Percentiles rank a stretch among this genome's conserved stretches.
phyloP scores from a whole-genome alignment of 2,329 filamentous ascomycete genomes.

The Fusarium pseudograminearum region DNA sequence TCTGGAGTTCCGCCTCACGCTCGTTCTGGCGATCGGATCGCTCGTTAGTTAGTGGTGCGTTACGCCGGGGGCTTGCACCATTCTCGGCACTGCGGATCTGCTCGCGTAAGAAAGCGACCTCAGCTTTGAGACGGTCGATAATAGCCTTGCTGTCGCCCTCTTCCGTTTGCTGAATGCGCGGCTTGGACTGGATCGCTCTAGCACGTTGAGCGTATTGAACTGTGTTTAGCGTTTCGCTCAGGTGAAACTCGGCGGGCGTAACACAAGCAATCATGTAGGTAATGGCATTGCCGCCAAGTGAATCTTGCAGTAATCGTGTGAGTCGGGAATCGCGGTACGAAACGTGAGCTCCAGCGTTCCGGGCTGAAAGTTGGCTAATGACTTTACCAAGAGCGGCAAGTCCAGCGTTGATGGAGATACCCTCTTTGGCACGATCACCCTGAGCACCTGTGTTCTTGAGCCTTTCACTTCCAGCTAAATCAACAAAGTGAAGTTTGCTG shows the following conservation, averaged over 20 bases:
- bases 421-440: constrained; percentile 92
- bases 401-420: constrained; percentile 97
- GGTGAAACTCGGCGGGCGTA: constrained; percentile 94
- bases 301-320: constrained; percentile 94
- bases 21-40: constrained; percentile 83
- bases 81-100: constrained; percentile 85
- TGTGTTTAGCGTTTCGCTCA: constrained; percentile 97
- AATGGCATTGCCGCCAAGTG: constrained; percentile 94
- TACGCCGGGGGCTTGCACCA: constrained; percentile 66
- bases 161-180: constrained; percentile 92
- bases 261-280: constrained; percentile 99
- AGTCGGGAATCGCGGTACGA: constrained; percentile 99
- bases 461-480: constrained; percentile 95
- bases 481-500: constrained; percentile 98
- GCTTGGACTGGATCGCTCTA: constrained; percentile 96
- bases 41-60: constrained; percentile 69
- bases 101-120: constrained; percentile 92
- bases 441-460: constrained; percentile 97
- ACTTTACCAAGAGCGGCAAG: constrained; percentile 96
- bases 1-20: constrained; percentile 89
- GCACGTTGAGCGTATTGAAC: constrained; percentile 97
- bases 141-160: constrained; percentile 94
- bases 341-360: constrained; percentile 87
- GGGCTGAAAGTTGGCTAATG: constrained; percentile 95
- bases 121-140: constrained; percentile 92